Conservation (phyloP, 306 rosid species). For the Luffa aegyptiaca region DNA sequence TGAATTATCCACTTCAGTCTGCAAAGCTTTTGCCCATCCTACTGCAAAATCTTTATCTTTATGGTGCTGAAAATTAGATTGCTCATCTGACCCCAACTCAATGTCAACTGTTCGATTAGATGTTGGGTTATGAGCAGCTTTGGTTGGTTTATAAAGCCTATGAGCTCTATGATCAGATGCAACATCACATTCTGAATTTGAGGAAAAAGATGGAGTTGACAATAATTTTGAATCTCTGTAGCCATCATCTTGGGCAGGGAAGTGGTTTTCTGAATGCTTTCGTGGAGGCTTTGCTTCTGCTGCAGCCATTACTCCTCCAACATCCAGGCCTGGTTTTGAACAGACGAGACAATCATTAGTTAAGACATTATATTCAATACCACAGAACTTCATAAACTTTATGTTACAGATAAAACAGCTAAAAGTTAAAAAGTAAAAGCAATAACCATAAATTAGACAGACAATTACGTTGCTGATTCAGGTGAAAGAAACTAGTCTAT, state of each 20-base stretch:
- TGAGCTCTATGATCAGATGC: slow-evolving; percentile 19
- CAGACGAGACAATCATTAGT: background rate
- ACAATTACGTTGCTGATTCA: background rate
- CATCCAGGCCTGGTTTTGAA: background rate
- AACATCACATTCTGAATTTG: slow-evolving; percentile 29
- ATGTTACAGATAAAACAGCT: background rate
- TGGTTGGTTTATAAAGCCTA: slow-evolving; percentile 16
- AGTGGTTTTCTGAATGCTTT: slow-evolving; percentile 8
- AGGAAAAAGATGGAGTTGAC: slow-evolving; percentile 20
- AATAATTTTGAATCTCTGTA: slow-evolving; percentile 15
- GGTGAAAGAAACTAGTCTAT: background rate
- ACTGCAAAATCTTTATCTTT: slow-evolving; percentile 28
- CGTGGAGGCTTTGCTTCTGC: slow-evolving; percentile 3
- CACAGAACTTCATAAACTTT: background rate
- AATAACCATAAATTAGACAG: background rate
- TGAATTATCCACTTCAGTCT: slow-evolving; percentile 33
- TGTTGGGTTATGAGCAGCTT: slow-evolving; percentile 20
- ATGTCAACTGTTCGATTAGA: slow-evolving; percentile 22
- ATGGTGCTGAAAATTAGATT: slow-evolving; percentile 32
- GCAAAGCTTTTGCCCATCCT: slow-evolving; percentile 25
- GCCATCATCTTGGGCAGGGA: slow-evolving; percentile 15
- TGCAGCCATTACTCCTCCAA: slow-evolving; percentile 14
- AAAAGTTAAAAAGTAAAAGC: background rate
- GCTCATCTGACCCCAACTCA: slow-evolving; percentile 68
- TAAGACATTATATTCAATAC: background rate